A percentile compares a stretch with the other conserved stretches of the same genome.
Evolutionary conservation across 768 basidiomycete genomes (phyloP).

Genomic region (Tylopilus subfusipes): DNA sequence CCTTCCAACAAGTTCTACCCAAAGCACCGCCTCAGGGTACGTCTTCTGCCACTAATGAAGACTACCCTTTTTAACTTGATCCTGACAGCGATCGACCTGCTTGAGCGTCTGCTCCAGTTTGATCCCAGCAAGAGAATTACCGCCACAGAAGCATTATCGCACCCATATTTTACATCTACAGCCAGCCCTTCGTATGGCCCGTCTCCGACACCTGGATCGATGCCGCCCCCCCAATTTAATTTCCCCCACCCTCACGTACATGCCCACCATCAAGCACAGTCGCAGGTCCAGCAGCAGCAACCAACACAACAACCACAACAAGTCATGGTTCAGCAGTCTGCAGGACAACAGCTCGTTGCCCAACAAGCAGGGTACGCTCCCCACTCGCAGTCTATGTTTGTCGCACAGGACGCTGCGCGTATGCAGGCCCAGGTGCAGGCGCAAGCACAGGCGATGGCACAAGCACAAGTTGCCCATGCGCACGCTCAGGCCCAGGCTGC

Average conservation of each 20-base stretch:
- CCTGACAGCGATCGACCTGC: conserved; percentile 74
- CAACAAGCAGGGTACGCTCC: conserved; percentile 32
- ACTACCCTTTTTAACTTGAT: conserved; percentile 3
- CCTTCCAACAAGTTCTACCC: conserved; percentile 75
- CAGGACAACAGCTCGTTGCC: conserved; percentile 36
- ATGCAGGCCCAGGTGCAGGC: conserved; percentile 44
- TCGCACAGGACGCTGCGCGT: conserved; percentile 31
- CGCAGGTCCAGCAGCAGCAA: conserved; percentile 42
- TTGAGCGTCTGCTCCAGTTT: conserved; percentile 93
- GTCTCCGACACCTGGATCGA: conserved; percentile 46
- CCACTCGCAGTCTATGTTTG: conserved; percentile 34
- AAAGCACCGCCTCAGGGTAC: conserved; percentile 83
- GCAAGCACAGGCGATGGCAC: conserved; percentile 39
- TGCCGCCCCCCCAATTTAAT: conserved; percentile 67
- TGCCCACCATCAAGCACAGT: conserved; percentile 46
- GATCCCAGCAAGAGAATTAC: conserved; percentile 91
- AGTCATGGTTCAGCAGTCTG: conserved; percentile 35
- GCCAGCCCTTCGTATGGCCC: conserved; percentile 32
- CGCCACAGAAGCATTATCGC: conserved; percentile 85
- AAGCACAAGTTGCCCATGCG: conserved; percentile 38
- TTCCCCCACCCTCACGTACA: conserved; percentile 61
- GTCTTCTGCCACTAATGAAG: neutral
- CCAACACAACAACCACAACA: conserved; percentile 40
- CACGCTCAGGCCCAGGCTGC: conserved; percentile 38
- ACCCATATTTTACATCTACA: conserved; percentile 82